Percentiles rank a stretch among this genome's conserved stretches.
Conservation (phyloP, 805 yeast species). For the Suhomyces sp. region DNA sequence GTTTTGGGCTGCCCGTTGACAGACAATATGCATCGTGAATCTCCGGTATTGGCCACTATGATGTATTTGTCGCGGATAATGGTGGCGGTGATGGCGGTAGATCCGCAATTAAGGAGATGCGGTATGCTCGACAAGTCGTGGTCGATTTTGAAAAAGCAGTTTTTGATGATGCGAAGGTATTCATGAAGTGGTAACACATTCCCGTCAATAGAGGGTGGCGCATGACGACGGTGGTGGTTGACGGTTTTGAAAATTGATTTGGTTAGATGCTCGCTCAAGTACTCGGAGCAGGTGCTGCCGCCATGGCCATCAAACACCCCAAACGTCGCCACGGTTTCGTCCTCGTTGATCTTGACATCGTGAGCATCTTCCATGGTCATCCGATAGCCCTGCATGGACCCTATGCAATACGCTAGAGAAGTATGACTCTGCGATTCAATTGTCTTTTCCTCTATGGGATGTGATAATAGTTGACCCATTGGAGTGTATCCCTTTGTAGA, state of each 20-base stretch:
- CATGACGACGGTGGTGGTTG: constrained; percentile 9
- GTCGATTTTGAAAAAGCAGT: constrained; percentile 39
- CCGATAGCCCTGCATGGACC: constrained; percentile 78
- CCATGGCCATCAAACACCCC: constrained; percentile 87
- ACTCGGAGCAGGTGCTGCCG: constrained; percentile 59
- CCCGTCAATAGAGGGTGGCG: not conserved
- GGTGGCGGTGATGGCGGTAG: constrained; percentile 38
- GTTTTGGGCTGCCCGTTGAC: constrained; percentile 54
- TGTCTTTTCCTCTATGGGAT: constrained; percentile 67
- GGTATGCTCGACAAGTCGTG: constrained; percentile 22
- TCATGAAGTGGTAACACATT: constrained; percentile 5
- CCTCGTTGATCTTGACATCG: constrained; percentile 47
- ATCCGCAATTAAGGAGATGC: constrained; percentile 36
- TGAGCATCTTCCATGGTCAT: constrained; percentile 77
- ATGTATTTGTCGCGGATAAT: constrained; percentile 36
- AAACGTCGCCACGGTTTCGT: constrained; percentile 46
- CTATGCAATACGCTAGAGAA: constrained; percentile 57
- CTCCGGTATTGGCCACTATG: constrained; percentile 71
- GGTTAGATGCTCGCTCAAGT: constrained; percentile 45
- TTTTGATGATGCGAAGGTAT: constrained; percentile 23
- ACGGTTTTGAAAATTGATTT: constrained; percentile 30
- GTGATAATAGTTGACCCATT: constrained; percentile 76
- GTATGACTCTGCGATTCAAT: constrained; percentile 46
- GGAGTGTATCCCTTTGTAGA: not conserved
- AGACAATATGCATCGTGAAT: constrained; percentile 64